Conservation (phyloP, 2,329 filamentous ascomycete species). For the Juglanconis oblonga region DNA sequence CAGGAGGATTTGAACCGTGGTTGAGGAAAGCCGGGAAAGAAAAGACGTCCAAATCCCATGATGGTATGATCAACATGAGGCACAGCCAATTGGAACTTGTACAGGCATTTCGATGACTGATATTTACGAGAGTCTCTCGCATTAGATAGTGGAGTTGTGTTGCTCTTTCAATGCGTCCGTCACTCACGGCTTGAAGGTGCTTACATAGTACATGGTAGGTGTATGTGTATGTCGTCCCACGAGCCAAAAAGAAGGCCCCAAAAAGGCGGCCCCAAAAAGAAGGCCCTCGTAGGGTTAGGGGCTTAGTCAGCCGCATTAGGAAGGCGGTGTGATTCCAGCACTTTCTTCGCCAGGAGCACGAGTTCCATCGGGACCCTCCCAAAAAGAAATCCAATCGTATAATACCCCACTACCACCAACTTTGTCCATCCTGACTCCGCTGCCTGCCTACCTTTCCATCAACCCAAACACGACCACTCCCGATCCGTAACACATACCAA, state of each 20-base stretch:
- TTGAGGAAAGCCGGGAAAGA: too few species aligned
- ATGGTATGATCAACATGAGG: not conserved
- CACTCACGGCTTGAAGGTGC: too few species aligned
- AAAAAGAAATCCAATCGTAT: conserved; percentile 7
- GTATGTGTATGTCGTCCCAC: too few species aligned
- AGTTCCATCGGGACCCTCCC: not conserved
- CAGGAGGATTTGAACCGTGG: too few species aligned
- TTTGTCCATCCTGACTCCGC: conserved; percentile 14
- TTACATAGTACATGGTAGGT: too few species aligned
- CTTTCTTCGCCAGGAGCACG: too few species aligned
- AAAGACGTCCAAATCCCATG: too few species aligned
- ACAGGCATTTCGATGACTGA: not conserved
- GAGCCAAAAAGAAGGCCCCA: too few species aligned
- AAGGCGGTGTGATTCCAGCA: not conserved
- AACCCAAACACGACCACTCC: not conserved
- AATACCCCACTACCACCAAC: conserved; percentile 10
- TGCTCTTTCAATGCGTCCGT: too few species aligned
- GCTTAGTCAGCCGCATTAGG: not conserved
- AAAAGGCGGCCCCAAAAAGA: too few species aligned
- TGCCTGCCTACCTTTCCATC: not conserved
- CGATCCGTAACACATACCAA: conserved; percentile 1
- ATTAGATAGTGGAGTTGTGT: too few species aligned
- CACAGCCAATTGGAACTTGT: not conserved
- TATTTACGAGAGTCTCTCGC: not conserved
- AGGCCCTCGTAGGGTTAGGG: not conserved